Evolutionary conservation across 805 yeast genomes (phyloP), one percentile per base, ranked within the genome.

Genomic region (Pichia scutulata): DNA sequence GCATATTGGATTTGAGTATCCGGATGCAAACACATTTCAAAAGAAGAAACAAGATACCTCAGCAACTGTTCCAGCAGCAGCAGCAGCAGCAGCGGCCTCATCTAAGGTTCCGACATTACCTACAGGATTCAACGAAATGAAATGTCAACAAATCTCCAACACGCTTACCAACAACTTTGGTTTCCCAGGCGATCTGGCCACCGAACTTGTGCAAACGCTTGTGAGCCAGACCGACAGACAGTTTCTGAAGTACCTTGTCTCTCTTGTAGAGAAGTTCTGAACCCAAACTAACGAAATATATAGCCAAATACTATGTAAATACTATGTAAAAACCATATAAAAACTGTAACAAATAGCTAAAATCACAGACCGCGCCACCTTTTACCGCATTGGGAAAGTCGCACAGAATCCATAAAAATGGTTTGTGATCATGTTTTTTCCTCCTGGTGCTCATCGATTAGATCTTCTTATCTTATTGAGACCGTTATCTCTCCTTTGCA

Each of bases 201-300:
- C 74, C 50, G 88, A 84, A 48, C 78, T 89, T 57, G 74, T 86
- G 36, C 71, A 75, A 49, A 75, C 76, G 51, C 71, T 89, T 61
- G 75, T 80, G 9, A 71, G 74, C 21, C 58, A 72, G 55, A 82
- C 82, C 48, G 75, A 71, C 50, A 81, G 84, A 62, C 79, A 75
- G 43, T 88, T 89, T 69, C 82, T 80, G 63, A 86, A 83, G 69
- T 86, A 78, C 62, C 83, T 84, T 64, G 73, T 79, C 23, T 71
- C 55, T 3, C 42, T 67, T 14, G 28, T 55, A 39, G 51, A 52
- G 25, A 50, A 48, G 30, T 45, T 46, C 28, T 39, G 8, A 46
- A 40, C 18, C 23, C n/a, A 7, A 26, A 26, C 4, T 33, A 26
- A 16, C 12, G 3, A 25, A 26, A 18, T 7, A 18, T 26, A 10